These are phyloP conservation scores for Globisporangium solare DNA, from an alignment of 352 stramenopile species.

Conservation along the genomic window DNA sequence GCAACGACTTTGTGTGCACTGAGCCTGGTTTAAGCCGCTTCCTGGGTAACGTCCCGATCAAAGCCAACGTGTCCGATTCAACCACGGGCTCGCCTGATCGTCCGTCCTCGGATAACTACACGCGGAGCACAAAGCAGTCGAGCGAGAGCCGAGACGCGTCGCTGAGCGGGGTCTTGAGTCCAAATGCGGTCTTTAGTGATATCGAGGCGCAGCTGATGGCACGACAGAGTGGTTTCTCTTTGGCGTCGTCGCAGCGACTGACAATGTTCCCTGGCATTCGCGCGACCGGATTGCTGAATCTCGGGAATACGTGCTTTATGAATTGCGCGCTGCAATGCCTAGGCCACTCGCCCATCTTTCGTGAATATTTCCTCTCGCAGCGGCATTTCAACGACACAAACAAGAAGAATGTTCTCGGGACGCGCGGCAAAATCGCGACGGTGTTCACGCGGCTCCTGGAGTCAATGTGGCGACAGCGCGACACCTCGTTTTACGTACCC, in stretches of 20 bases:
- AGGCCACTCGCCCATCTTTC: conserved; percentile 90
- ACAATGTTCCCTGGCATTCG: conserved; percentile 33
- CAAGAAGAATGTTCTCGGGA: conserved; percentile 90
- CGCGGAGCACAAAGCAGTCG: conserved; percentile 16
- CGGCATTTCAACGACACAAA: conserved; percentile 93
- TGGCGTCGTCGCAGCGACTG: conserved; percentile 19
- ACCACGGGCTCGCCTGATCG: background rate
- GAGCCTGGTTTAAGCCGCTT: conserved; percentile 34
- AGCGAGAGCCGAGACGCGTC: conserved; percentile 10
- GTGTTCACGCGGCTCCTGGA: conserved; percentile 84
- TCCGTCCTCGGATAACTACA: conserved; percentile 11
- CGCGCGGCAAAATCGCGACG: conserved; percentile 85
- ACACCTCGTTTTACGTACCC: conserved; percentile 43
- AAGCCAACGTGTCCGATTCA: background rate
- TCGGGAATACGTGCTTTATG: conserved; percentile 89
- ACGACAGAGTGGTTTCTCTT: background rate
- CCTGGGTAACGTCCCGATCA: conserved; percentile 20
- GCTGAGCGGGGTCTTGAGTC: conserved; percentile 9
- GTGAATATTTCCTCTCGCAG: conserved; percentile 93
- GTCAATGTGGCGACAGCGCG: conserved; percentile 53
- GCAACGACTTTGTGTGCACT: conserved; percentile 58
- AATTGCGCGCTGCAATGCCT: conserved; percentile 92
- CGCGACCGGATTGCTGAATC: conserved; percentile 66
- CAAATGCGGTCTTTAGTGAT: background rate
- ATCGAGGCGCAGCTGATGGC: background rate